Conservation (phyloP, 495 filamentous ascomycete species). For the Daldinia grandis region DNA sequence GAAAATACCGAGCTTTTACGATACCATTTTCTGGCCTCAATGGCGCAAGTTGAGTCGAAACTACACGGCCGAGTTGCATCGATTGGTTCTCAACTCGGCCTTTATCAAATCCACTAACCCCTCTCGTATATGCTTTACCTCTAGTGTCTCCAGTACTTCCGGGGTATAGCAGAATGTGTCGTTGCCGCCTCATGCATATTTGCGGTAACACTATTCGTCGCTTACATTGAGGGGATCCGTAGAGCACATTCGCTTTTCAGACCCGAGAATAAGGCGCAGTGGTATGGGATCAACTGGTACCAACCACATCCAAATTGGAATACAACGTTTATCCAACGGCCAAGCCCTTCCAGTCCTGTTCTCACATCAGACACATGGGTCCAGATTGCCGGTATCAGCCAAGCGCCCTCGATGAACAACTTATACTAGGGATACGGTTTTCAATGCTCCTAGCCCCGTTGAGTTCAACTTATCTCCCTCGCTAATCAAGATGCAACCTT, state of each 20-base stretch:
- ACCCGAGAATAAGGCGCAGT: conserved; percentile 18
- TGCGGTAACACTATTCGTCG: conserved; percentile 7
- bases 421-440: conserved; percentile 8
- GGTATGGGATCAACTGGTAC: conserved; percentile 23
- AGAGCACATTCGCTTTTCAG: conserved; percentile 18
- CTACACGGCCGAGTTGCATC: conserved; percentile 12
- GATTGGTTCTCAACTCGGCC: conserved; percentile 4
- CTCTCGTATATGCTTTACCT: conserved; percentile 16
- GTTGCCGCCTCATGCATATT: conserved; percentile 26
- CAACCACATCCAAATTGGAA: conserved; percentile 24
- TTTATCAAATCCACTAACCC: conserved; percentile 5
- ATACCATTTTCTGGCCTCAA: conserved; percentile 12
- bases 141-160: conserved; percentile 9
- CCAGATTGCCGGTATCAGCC: conserved; percentile 15
- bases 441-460: conserved; percentile 8
- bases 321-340: conserved; percentile 12
- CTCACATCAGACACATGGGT: conserved; percentile 33
- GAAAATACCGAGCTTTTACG: conserved; percentile 11
- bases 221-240: conserved; percentile 31
- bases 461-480: not conserved
- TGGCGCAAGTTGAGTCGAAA: conserved; percentile 5
- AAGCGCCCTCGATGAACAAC: conserved; percentile 11
- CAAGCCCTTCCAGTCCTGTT: conserved; percentile 16
- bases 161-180: conserved; percentile 15
- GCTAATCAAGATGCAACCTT: not conserved